These are phyloP conservation scores for Astraeus odoratus DNA, from an alignment of 768 basidiomycete species.

Conservation along the genomic window DNA sequence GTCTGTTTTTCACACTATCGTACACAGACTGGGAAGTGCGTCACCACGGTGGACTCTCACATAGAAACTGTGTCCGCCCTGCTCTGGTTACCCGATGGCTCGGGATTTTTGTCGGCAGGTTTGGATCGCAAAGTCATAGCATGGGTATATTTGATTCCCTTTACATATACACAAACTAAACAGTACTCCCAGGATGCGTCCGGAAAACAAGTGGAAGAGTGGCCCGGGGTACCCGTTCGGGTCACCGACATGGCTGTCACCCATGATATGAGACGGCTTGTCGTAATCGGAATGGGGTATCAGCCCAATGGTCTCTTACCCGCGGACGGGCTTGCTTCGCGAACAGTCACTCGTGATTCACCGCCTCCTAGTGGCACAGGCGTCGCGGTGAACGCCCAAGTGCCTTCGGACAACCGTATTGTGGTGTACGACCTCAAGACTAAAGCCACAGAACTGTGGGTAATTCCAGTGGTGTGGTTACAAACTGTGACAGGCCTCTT, in stretches of 20 bases:
- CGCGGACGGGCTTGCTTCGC: conserved; percentile 10
- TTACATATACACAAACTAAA: conserved; percentile 6
- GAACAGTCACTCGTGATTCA: conserved; percentile 30
- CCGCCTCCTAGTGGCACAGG: conserved; percentile 29
- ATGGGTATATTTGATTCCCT: conserved; percentile 53
- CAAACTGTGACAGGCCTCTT: conserved; percentile 5
- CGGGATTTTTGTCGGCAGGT: conserved; percentile 84
- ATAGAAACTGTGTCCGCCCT: conserved; percentile 80
- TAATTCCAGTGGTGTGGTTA: conserved; percentile 13
- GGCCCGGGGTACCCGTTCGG: conserved; percentile 67
- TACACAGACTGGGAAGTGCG: conserved; percentile 64
- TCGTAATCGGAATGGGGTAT: conserved; percentile 74
- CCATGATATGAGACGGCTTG: conserved; percentile 75
- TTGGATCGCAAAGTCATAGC: conserved; percentile 78
- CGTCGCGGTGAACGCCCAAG: conserved; percentile 26
- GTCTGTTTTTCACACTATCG: conserved; percentile 9
- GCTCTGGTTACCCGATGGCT: conserved; percentile 82
- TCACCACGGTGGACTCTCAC: conserved; percentile 63
- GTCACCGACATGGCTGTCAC: conserved; percentile 83
- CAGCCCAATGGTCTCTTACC: conserved; percentile 16
- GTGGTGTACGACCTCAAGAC: conserved; percentile 72
- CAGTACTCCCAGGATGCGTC: conserved; percentile 52
- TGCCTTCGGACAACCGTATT: conserved; percentile 51
- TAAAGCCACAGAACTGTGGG: conserved; percentile 64
- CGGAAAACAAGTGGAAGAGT: conserved; percentile 65